Evolutionary conservation across 75 land plant genomes (phyloP).

Genomic region (Gnetum montanum): DNA sequence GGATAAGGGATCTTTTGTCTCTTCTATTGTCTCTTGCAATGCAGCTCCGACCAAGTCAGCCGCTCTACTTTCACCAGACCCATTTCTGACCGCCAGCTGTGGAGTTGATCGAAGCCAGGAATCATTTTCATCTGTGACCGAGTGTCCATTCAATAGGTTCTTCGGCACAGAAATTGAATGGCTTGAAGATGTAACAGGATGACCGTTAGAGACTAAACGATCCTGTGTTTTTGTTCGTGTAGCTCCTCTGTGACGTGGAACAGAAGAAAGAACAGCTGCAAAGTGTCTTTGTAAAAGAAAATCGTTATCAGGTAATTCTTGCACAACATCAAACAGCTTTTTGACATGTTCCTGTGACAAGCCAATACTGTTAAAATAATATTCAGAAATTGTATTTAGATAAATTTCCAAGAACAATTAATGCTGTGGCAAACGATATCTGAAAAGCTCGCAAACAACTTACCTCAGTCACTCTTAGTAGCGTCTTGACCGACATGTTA

Average conservation of each 20-base stretch:
- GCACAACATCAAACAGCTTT: conserved; percentile 50
- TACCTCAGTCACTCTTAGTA: conserved; percentile 94
- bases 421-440: too few species aligned
- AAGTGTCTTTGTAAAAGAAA: conserved; percentile 83
- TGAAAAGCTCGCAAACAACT: too few species aligned
- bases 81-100: conserved; percentile 2
- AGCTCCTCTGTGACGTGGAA: conserved; percentile 25
- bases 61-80: conserved; percentile 16
- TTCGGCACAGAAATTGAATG: conserved; percentile 2
- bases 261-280: conserved; percentile 57
- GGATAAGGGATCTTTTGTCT: conserved; percentile 4
- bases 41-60: conserved; percentile 27
- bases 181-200: background rate
- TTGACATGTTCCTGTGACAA: conserved; percentile 70
- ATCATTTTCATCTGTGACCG: too few species aligned
- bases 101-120: background rate
- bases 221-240: conserved; percentile 2
- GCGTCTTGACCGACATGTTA: conserved; percentile 47
- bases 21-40: conserved; percentile 14
- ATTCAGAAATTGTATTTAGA: too few species aligned
- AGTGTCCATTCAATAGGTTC: too few species aligned
- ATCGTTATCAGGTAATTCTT: conserved; percentile 67
- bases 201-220: background rate
- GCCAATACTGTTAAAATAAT: background rate
- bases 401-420: too few species aligned